Conservation (phyloP, 495 filamentous ascomycete genomes). For the Aspergillus bertholletiae region DNA sequence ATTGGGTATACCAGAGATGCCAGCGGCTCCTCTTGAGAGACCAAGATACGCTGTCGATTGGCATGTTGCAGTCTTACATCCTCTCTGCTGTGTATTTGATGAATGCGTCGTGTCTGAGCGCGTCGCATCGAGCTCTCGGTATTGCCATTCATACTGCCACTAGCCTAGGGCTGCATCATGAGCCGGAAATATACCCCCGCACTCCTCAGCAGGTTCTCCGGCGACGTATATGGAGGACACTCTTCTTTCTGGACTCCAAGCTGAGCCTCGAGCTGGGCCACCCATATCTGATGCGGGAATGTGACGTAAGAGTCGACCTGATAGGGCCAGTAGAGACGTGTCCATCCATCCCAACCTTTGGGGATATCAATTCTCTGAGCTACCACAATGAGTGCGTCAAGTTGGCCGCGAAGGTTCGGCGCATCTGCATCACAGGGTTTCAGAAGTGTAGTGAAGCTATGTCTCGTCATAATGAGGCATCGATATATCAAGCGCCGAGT, state of each 20-base stretch:
- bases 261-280: constrained; percentile 50
- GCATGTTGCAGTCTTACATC: constrained; percentile 50
- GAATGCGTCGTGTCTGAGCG: constrained; percentile 47
- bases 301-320: no score
- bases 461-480: background rate
- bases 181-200: constrained; percentile 37
- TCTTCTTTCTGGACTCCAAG: constrained; percentile 47
- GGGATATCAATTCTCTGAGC: no score
- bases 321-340: no score
- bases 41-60: constrained; percentile 46
- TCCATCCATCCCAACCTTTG: no score
- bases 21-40: constrained; percentile 43
- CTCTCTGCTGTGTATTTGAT: constrained; percentile 43
- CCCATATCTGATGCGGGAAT: constrained; percentile 33
- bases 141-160: constrained; percentile 46
- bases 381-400: no score
- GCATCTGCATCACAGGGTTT: no score
- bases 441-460: constrained; percentile 12
- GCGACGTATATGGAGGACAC: constrained; percentile 50
- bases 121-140: constrained; percentile 35
- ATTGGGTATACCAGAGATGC: constrained; percentile 42
- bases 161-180: constrained; percentile 49
- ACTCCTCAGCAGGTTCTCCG: constrained; percentile 35
- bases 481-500: no score
- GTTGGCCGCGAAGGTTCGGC: no score